These are phyloP conservation scores for Pythium vanterpoolii DNA, from an alignment of 352 stramenopile genomes.

Conservation along the genomic window DNA sequence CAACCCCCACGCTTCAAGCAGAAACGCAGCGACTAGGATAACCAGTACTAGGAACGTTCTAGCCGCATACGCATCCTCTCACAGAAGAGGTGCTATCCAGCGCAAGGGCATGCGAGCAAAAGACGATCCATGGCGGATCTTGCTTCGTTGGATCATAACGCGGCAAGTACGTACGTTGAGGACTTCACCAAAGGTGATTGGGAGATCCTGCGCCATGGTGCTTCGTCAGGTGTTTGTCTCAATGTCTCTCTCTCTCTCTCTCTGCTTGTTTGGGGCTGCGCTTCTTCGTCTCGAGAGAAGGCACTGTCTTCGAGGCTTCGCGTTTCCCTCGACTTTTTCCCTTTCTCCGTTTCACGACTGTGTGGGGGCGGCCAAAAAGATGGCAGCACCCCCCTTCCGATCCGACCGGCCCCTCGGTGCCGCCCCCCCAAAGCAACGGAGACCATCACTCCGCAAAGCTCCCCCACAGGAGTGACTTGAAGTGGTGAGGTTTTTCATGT, in stretches of 20 bases:
- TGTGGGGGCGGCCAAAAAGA: slow-evolving; percentile 27
- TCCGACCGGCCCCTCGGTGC: neutral
- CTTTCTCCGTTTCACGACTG: slow-evolving; percentile 74
- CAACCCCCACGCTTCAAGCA: neutral
- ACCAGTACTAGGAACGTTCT: neutral
- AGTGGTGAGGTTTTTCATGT: slow-evolving; percentile 25
- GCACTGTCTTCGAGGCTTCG: slow-evolving; percentile 13
- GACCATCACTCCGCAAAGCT: slow-evolving; percentile 12
- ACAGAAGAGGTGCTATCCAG: neutral
- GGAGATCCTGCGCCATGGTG: slow-evolving; percentile 83
- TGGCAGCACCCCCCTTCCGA: slow-evolving; percentile 4
- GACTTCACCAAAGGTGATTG: slow-evolving; percentile 88
- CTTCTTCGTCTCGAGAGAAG: slow-evolving; percentile 8
- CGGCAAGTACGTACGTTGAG: slow-evolving; percentile 85
- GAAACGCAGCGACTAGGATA: neutral
- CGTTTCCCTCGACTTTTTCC: slow-evolving; percentile 3
- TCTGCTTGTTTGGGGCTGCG: slow-evolving; percentile 7
- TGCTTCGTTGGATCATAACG: neutral
- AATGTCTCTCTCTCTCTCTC: slow-evolving; percentile 2
- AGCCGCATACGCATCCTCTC: too few species aligned
- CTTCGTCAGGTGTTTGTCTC: too few species aligned
- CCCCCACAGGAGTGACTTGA: slow-evolving; percentile 21
- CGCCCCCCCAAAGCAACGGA: neutral
- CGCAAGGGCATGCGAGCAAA: neutral
- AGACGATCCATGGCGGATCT: neutral